phyloP scores from a whole-genome alignment of 2,329 filamentous ascomycete species.

The Ophiostoma novo-ulmi region DNA sequence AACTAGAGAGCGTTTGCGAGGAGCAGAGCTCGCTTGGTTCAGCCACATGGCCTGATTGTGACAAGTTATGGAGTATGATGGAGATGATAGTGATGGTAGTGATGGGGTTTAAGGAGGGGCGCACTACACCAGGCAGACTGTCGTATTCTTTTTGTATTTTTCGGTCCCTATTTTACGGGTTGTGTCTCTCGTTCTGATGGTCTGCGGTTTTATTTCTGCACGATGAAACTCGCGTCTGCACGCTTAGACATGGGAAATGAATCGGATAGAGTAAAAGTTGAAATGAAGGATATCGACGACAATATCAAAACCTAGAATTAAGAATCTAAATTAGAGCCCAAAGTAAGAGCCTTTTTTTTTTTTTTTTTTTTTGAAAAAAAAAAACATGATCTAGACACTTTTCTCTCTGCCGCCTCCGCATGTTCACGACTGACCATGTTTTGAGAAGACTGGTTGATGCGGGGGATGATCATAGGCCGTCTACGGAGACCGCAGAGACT shows the following conservation, averaged over 20 bases:
- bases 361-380: too few species aligned
- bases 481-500: not conserved
- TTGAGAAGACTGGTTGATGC: not conserved
- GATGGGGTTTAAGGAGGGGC: too few species aligned
- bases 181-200: not conserved
- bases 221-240: not conserved
- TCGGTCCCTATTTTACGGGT: not conserved
- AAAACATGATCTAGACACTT: not conserved
- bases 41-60: slow-evolving; percentile 10
- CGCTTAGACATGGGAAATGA: not conserved
- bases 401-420: not conserved
- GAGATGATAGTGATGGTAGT: not conserved
- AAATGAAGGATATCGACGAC: not conserved
- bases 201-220: not conserved
- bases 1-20: not conserved
- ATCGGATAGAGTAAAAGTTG: not conserved
- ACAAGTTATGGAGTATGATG: not conserved
- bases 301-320: not conserved
- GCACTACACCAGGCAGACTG: not conserved
- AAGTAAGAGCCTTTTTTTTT: not conserved
- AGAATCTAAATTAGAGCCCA: not conserved
- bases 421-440: not conserved
- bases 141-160: not conserved
- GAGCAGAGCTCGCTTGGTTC: not conserved
- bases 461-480: not conserved